These are phyloP conservation scores for Pseudohalonectria lignicola DNA, from an alignment of 2,329 filamentous ascomycete genomes.

Conservation along the genomic window DNA sequence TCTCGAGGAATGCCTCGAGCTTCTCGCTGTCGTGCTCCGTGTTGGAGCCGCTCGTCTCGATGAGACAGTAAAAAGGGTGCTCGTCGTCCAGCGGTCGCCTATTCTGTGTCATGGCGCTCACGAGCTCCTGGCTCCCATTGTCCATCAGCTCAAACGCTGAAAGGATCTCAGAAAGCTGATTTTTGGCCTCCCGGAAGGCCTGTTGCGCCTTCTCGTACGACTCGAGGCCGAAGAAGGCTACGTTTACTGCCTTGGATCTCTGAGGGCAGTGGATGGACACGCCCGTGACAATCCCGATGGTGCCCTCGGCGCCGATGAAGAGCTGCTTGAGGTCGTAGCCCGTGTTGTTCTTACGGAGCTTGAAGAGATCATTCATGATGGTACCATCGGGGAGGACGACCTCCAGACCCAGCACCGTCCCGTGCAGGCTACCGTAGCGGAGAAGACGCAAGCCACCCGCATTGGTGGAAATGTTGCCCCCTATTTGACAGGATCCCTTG, in stretches of 20 bases:
- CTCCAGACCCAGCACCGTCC: slow-evolving; percentile 84
- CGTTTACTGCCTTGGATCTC: slow-evolving; percentile 78
- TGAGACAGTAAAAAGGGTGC: slow-evolving; percentile 89
- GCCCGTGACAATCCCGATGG: slow-evolving; percentile 86
- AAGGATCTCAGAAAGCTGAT: slow-evolving; percentile 84
- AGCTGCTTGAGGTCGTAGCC: slow-evolving; percentile 96
- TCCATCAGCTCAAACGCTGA: slow-evolving; percentile 99
- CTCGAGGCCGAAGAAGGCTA: slow-evolving; percentile 85
- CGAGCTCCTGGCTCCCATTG: slow-evolving; percentile 65
- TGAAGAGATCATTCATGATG: slow-evolving; percentile 78
- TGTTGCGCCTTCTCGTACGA: slow-evolving; percentile 81
- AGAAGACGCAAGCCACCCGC: slow-evolving; percentile 84
- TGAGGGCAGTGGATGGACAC: slow-evolving; percentile 85
- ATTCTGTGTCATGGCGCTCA: slow-evolving; percentile 62
- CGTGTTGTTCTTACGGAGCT: slow-evolving; percentile 94
- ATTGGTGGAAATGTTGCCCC: slow-evolving; percentile 92
- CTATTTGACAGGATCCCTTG: slow-evolving; percentile 93
- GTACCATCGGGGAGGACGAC: slow-evolving; percentile 90
- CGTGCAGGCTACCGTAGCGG: slow-evolving; percentile 89
- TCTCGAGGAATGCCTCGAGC: slow-evolving; percentile 79
- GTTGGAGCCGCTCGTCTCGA: slow-evolving; percentile 94
- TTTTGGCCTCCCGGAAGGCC: slow-evolving; percentile 82
- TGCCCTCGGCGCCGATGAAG: slow-evolving; percentile 92
- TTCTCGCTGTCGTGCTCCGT: slow-evolving; percentile 89
- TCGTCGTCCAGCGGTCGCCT: slow-evolving; percentile 72